phyloP scores from a whole-genome alignment of 148 eudicot genomes.

The Fagopyrum homotropicum region DNA sequence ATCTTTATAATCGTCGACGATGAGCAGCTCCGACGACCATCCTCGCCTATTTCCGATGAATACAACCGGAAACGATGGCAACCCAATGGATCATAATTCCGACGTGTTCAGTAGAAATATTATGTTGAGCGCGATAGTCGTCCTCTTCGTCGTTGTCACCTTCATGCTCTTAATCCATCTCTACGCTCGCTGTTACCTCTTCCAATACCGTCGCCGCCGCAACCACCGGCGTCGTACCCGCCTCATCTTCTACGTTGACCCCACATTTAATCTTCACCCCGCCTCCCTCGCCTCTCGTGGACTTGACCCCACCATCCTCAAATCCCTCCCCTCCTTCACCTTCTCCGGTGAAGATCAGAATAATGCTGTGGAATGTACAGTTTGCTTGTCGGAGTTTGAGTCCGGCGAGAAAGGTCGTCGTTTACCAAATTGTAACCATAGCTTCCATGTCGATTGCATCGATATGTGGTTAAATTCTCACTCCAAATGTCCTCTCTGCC shows the following conservation, averaged over 20 bases:
- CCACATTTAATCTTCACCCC: not conserved
- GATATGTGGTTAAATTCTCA: constrained; percentile 42
- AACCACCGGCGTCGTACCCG: not conserved
- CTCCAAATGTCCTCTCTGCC: constrained; percentile 39
- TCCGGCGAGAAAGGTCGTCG: constrained; percentile 25
- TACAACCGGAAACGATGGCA: no score
- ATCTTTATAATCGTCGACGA: no score
- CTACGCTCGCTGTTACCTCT: constrained; percentile 20
- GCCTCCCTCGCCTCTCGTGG: not conserved
- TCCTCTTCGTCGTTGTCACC: constrained; percentile 18
- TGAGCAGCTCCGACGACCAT: no score
- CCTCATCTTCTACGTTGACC: constrained; percentile 6
- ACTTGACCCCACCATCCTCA: constrained; percentile 15
- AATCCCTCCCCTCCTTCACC: constrained; percentile 19
- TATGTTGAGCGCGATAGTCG: constrained; percentile 21
- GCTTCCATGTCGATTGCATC: constrained; percentile 36
- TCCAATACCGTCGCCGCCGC: constrained; percentile 7
- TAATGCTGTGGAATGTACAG: constrained; percentile 31
- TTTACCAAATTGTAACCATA: constrained; percentile 37
- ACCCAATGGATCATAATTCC: not conserved
- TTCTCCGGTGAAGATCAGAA: not conserved
- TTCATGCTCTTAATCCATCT: constrained; percentile 17
- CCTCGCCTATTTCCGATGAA: no score
- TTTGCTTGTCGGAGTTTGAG: constrained; percentile 36
- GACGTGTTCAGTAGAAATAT: constrained; percentile 19